Conservation (phyloP, 2,329 filamentous ascomycete genomes). For the Neofusicoccum cordaticola region DNA sequence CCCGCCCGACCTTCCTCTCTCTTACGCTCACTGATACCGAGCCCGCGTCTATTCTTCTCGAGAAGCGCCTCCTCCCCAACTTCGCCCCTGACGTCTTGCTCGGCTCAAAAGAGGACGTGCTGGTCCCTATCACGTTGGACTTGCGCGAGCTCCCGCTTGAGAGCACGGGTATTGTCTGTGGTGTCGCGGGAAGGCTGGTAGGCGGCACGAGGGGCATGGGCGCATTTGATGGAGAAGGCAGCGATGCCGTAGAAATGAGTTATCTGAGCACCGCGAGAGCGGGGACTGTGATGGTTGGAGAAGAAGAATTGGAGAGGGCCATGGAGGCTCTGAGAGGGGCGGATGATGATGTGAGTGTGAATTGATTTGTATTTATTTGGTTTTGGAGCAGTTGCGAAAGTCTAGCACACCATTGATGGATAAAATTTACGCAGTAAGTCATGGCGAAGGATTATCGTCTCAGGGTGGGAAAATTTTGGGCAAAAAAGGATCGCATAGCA, state of each 20-base stretch:
- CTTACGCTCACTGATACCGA: conserved; percentile 71
- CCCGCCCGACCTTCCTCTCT: conserved; percentile 67
- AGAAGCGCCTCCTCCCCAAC: conserved; percentile 63
- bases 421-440: no score
- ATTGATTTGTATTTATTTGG: background rate
- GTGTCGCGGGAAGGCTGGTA: conserved; percentile 79
- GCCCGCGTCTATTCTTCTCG: conserved; percentile 69
- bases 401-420: no score
- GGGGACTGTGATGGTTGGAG: conserved; percentile 81
- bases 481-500: no score
- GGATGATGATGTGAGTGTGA: conserved; percentile 27
- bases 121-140: conserved; percentile 86
- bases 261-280: conserved; percentile 87
- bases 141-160: conserved; percentile 77
- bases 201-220: conserved; percentile 58
- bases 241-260: conserved; percentile 66
- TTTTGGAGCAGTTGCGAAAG: background rate
- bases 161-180: conserved; percentile 91
- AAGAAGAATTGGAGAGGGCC: conserved; percentile 70
- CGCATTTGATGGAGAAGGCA: conserved; percentile 37
- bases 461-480: no score
- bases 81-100: conserved; percentile 63
- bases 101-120: conserved; percentile 67
- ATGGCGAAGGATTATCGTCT: no score
- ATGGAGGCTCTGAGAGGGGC: conserved; percentile 62